Evolutionary conservation across 2,329 filamentous ascomycete genomes (phyloP).

Genomic region (Davidsoniella neocaledoniae): DNA sequence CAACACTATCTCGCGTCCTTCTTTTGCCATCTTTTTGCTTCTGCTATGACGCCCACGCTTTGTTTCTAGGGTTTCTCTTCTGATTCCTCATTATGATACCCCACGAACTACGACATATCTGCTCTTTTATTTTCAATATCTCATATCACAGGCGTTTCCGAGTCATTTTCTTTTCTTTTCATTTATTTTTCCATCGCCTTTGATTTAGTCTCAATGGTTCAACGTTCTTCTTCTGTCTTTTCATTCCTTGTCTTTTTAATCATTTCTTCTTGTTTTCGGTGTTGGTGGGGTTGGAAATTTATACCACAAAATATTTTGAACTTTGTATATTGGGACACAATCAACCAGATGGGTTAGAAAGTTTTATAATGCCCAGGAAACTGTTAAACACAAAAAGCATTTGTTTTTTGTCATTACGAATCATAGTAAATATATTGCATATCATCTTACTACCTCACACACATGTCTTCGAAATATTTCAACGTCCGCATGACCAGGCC

Average conservation of each 20-base stretch:
- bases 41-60: too few relatives aligned
- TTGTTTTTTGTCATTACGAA: background rate
- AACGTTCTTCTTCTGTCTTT: constrained; percentile 3
- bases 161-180: too few relatives aligned
- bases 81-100: constrained; percentile 4
- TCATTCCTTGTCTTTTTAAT: constrained; percentile 7
- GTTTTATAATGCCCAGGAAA: background rate
- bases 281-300: background rate
- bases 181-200: too few relatives aligned
- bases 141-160: too few relatives aligned
- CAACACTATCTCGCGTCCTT: too few relatives aligned
- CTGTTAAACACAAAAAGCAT: background rate
- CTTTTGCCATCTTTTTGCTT: too few relatives aligned
- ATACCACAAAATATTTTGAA: background rate
- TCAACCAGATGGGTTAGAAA: background rate
- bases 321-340: background rate
- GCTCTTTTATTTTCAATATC: background rate
- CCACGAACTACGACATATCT: background rate
- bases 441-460: too few relatives aligned
- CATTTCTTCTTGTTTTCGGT: background rate
- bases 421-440: too few relatives aligned
- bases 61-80: too few relatives aligned
- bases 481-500: too few relatives aligned
- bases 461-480: too few relatives aligned
- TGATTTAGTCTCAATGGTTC: background rate